Conservation (phyloP, 2,329 filamentous ascomycete species). For the Fusarium nelsonii region DNA sequence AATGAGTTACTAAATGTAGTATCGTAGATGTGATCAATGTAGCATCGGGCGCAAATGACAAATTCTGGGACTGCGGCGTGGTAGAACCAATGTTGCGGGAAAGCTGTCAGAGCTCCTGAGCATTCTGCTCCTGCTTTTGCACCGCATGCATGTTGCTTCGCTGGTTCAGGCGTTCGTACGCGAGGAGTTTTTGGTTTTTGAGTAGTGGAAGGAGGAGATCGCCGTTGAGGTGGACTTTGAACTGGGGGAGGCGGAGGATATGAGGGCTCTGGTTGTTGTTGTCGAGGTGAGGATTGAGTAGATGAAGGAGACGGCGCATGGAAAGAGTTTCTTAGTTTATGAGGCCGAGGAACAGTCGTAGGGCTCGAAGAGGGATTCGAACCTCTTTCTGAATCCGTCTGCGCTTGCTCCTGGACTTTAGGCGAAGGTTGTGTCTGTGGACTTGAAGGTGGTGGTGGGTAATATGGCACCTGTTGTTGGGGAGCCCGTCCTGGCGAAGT, state of each 20-base stretch:
- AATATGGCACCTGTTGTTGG: slow-evolving; percentile 4
- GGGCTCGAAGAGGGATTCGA: neutral
- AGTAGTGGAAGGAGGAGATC: neutral
- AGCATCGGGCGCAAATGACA: slow-evolving; percentile 55
- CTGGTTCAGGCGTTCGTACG: slow-evolving; percentile 29
- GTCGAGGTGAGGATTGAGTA: neutral
- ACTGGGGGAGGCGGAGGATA: neutral
- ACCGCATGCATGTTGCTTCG: slow-evolving; percentile 28
- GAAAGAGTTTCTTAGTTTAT: neutral
- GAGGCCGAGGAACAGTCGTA: neutral
- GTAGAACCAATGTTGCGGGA: slow-evolving; percentile 55
- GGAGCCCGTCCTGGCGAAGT: neutral
- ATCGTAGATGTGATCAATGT: slow-evolving; percentile 53
- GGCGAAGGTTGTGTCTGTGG: neutral
- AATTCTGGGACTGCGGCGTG: slow-evolving; percentile 51
- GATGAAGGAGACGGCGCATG: neutral
- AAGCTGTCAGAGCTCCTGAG: slow-evolving; percentile 38
- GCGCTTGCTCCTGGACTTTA: neutral
- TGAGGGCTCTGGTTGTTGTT: neutral
- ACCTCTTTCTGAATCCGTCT: neutral
- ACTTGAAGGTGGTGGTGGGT: neutral
- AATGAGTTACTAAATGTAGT: slow-evolving; percentile 50
- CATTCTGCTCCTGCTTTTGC: slow-evolving; percentile 47
- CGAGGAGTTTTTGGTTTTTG: slow-evolving; percentile 16
- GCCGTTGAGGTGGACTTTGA: neutral